Evolutionary conservation across 352 stramenopile genomes (phyloP).

Genomic region (Globisporangium sylvaticum): DNA sequence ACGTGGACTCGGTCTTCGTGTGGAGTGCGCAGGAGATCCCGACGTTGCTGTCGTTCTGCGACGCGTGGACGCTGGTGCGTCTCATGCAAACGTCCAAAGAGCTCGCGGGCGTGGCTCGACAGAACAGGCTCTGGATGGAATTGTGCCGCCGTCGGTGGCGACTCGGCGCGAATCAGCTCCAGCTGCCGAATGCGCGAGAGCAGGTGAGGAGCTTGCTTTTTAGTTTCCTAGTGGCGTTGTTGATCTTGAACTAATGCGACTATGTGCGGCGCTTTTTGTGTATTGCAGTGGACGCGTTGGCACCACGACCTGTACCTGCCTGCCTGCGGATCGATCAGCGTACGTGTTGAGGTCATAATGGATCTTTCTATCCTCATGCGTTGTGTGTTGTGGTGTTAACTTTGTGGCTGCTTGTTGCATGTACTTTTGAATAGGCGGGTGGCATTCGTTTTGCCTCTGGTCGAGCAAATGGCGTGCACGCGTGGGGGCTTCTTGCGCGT

Average conservation of each 20-base stretch:
- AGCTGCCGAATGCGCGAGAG: slow-evolving; percentile 1
- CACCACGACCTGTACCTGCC: slow-evolving; percentile 38
- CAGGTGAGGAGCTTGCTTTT: slow-evolving; percentile 1
- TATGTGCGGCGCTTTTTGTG: no score
- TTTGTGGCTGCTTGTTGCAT: no score
- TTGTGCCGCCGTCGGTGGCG: slow-evolving; percentile 36
- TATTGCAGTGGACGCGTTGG: slow-evolving; percentile 31
- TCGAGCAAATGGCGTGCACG: slow-evolving; percentile 18
- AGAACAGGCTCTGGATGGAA: slow-evolving; percentile 30
- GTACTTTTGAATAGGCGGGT: no score
- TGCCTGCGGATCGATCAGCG: slow-evolving; percentile 28
- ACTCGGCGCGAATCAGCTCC: slow-evolving; percentile 1
- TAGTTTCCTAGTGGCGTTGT: not conserved
- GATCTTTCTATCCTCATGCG: not conserved
- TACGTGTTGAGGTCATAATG: slow-evolving; percentile 13
- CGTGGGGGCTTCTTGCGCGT: slow-evolving; percentile 42
- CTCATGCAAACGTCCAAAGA: slow-evolving; percentile 35
- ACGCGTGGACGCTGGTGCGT: slow-evolving; percentile 42
- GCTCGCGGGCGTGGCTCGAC: slow-evolving; percentile 16
- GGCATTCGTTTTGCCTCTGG: slow-evolving; percentile 34
- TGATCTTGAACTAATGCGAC: no score
- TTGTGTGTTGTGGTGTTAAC: not conserved
- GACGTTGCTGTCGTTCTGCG: slow-evolving; percentile 38
- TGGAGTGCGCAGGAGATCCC: slow-evolving; percentile 42
- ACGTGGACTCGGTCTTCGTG: slow-evolving; percentile 19